Evolutionary conservation across 139 green algal genomes (phyloP), one percentile per base, ranked within the genome.

Genomic region (Chlorella vulgaris): DNA sequence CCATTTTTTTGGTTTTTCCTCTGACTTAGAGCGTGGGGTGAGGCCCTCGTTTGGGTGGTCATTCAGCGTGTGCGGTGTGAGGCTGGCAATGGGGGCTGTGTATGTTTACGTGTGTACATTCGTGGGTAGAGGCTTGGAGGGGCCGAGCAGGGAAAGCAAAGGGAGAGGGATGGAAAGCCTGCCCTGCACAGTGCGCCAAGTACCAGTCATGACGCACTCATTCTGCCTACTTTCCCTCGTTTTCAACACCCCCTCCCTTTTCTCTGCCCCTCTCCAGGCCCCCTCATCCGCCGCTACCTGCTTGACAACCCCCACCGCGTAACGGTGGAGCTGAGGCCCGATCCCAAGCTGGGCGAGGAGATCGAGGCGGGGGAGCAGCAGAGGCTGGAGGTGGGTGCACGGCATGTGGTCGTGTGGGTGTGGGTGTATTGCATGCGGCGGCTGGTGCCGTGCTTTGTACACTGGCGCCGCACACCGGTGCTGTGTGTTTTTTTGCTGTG

Each of bases 281-380:
- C 94, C 29, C 87, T 99, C 19, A 96, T 99, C 70, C 69, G 84
- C 13, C 91, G 93, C 81, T 97, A 95, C 89, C 84, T 99, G 68
- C 89, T 99, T 39, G 84, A 94, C 78, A 99, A 99, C 91, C 81
- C 75, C 10, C 96, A 99, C 92, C 70, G 90, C 29, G 94, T 98
- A 58, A 95, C 90, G 0, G 88, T 98, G 28, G 85, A 95, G 73
- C 86, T 98, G 86, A 88, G 93, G 81, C 93, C 93, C 7, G 94
- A 98, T 73, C 35, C 65, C 6, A 31, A 84, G 73, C 87, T 95
- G 82, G 89, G 78, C 13, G 69, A 88, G 3, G 77, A 91, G 83
- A 82, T 91, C 31, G 96, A 98, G 87, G 85, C 65, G 29, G 84
- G 85, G 38, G 96, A 99, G 89, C 82, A 85, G 81, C 78, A 82